These are phyloP conservation scores for Alternaria ethzedia DNA, from an alignment of 2,329 filamentous ascomycete species.

Conservation along the genomic window DNA sequence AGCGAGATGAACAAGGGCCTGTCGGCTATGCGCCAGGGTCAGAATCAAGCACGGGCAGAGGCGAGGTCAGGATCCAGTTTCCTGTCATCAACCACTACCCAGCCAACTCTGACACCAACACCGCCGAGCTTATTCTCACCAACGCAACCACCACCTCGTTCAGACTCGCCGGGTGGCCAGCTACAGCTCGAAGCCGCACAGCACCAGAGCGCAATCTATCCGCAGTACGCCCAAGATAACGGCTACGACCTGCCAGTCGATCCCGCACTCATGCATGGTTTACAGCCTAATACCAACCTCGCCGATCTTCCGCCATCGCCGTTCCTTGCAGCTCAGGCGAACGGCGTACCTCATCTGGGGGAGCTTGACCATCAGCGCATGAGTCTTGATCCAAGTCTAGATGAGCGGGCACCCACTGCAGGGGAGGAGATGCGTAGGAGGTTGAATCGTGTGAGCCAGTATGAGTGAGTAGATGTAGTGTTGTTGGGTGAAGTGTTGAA, in stretches of 20 bases:
- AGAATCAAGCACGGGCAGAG: slow-evolving; percentile 18
- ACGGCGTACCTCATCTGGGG: slow-evolving; percentile 14
- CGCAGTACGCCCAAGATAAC: slow-evolving; percentile 44
- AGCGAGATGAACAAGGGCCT: slow-evolving; percentile 66
- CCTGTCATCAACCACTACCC: slow-evolving; percentile 5
- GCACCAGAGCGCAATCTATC: slow-evolving; percentile 35
- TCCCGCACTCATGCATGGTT: slow-evolving; percentile 63
- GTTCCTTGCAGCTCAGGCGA: slow-evolving; percentile 36
- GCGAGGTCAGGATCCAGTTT: slow-evolving; percentile 13
- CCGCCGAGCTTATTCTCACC: slow-evolving; percentile 16
- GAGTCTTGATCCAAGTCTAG: slow-evolving; percentile 5
- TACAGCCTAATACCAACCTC: slow-evolving; percentile 22
- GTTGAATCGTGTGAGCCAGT: slow-evolving; percentile 19
- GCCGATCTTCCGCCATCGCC: slow-evolving; percentile 45
- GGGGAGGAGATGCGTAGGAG: slow-evolving; percentile 32
- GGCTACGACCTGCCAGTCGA: slow-evolving; percentile 64
- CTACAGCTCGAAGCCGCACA: slow-evolving; percentile 37
- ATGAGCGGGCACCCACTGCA: slow-evolving; percentile 24
- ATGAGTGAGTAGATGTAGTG: neutral
- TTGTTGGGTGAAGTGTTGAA: neutral
- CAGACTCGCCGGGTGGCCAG: slow-evolving; percentile 37
- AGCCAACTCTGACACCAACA: slow-evolving; percentile 16
- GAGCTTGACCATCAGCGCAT: slow-evolving; percentile 13
- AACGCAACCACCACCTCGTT: slow-evolving; percentile 8
- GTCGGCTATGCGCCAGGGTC: slow-evolving; percentile 32